phyloP scores from a whole-genome alignment of 495 filamentous ascomycete species.

The Penicillium subrubescens region DNA sequence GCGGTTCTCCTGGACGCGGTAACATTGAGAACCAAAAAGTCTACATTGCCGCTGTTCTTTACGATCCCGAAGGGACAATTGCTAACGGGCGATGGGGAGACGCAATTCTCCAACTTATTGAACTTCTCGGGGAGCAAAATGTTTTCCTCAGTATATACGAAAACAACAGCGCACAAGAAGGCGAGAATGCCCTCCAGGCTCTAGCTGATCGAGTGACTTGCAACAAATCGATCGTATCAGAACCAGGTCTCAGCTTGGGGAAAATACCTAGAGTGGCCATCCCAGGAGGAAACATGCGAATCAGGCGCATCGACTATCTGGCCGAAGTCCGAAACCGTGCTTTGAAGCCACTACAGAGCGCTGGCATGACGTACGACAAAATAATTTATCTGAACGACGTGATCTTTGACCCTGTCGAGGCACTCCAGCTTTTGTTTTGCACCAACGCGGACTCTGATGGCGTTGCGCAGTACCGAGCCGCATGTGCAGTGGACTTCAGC shows the following conservation, averaged over 20 bases:
- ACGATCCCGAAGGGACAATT: slow-evolving; percentile 60
- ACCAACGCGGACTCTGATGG: slow-evolving; percentile 65
- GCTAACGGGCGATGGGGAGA: slow-evolving; percentile 68
- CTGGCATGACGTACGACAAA: slow-evolving; percentile 57
- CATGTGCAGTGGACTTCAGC: slow-evolving; percentile 77
- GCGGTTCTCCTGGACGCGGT: slow-evolving; percentile 53
- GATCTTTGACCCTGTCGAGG: slow-evolving; percentile 69
- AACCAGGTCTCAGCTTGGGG: slow-evolving; percentile 53
- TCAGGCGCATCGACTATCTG: slow-evolving; percentile 76
- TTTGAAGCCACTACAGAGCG: slow-evolving; percentile 56
- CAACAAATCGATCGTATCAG: slow-evolving; percentile 55
- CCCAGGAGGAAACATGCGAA: slow-evolving; percentile 60
- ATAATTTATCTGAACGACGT: slow-evolving; percentile 79
- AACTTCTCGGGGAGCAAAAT: slow-evolving; percentile 56
- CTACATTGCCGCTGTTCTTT: slow-evolving; percentile 77
- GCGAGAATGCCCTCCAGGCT: slow-evolving; percentile 43
- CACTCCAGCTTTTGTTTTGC: slow-evolving; percentile 71
- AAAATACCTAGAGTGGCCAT: slow-evolving; percentile 58
- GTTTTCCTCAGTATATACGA: slow-evolving; percentile 64
- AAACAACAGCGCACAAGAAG: slow-evolving; percentile 63
- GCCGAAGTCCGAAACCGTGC: slow-evolving; percentile 80
- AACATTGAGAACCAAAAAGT: slow-evolving; percentile 67
- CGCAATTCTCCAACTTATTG: slow-evolving; percentile 61
- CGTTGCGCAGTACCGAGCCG: slow-evolving; percentile 66
- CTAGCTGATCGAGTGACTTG: slow-evolving; percentile 49